Percentiles rank a stretch among this genome's conserved stretches.
phyloP scores from a whole-genome alignment of 2,329 filamentous ascomycete genomes.

The Neonectria faginata region DNA sequence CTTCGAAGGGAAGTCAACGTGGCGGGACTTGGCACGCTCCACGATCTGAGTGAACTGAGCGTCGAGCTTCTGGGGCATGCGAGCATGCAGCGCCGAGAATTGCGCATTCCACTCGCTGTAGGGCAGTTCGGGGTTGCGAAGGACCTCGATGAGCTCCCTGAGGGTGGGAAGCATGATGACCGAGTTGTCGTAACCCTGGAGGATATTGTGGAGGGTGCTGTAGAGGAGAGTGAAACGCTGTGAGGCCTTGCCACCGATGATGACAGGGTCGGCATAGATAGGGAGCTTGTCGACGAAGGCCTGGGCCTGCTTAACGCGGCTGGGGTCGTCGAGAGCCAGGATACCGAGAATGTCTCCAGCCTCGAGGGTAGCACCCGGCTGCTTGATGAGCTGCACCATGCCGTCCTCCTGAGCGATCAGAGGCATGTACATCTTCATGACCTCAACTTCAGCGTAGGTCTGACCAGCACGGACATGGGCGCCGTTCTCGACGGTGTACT shows the following conservation, averaged over 20 bases:
- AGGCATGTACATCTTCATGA: conserved; percentile 99
- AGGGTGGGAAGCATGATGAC: conserved; percentile 92
- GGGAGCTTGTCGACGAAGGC: conserved; percentile 93
- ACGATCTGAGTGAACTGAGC: conserved; percentile 84
- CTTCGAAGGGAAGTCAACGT: conserved; percentile 92
- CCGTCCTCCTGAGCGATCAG: conserved; percentile 94
- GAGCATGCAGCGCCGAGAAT: conserved; percentile 94
- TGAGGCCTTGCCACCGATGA: conserved; percentile 90
- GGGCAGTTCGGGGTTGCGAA: conserved; percentile 89
- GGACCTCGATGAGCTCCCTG: conserved; percentile 88
- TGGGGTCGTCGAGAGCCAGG: conserved; percentile 92
- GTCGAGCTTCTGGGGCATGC: conserved; percentile 96
- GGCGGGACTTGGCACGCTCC: conserved; percentile 81
- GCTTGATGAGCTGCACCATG: conserved; percentile 98
- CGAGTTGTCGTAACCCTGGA: conserved; percentile 96
- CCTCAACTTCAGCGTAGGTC: conserved; percentile 95
- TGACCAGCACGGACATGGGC: conserved; percentile 93
- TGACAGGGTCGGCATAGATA: conserved; percentile 84
- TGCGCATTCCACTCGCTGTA: conserved; percentile 98
- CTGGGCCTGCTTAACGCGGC: conserved; percentile 95
- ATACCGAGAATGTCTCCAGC: conserved; percentile 99
- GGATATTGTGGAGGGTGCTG: conserved; percentile 85
- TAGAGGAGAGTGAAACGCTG: conserved; percentile 85
- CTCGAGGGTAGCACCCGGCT: conserved; percentile 96
- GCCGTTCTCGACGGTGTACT: conserved; percentile 96